A percentile compares a stretch with the other conserved stretches of the same genome.
phyloP scores from a whole-genome alignment of 2,329 filamentous ascomycete species.

The Paracoccidioides lutzii region DNA sequence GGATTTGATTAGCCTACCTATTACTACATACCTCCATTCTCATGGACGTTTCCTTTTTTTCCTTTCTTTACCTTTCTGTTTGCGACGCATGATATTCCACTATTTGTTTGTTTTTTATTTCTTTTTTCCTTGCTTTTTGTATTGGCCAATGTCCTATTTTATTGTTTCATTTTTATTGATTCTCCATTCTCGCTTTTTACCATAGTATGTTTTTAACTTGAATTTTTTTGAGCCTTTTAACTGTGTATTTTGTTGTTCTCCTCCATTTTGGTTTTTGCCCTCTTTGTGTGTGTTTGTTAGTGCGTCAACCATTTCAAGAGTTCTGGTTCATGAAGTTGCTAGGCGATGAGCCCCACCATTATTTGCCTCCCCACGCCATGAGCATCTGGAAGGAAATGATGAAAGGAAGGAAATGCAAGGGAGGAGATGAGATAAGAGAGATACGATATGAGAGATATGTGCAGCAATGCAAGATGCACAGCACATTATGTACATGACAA shows the following conservation, averaged over 20 bases:
- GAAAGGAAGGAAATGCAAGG: not conserved
- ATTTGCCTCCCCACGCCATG: not conserved
- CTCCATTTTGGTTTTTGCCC: slow-evolving; percentile 4
- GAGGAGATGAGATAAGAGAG: not conserved
- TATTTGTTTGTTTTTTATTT: slow-evolving; percentile 3
- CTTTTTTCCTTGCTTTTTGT: not conserved
- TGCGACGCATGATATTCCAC: not conserved
- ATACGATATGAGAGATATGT: not conserved
- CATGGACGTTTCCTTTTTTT: not conserved
- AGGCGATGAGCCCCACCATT: not conserved
- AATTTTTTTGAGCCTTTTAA: not conserved
- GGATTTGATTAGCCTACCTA: not conserved
- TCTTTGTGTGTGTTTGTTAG: not conserved
- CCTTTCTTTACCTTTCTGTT: not conserved
- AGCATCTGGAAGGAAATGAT: not conserved
- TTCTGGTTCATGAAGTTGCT: not conserved
- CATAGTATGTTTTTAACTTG: slow-evolving; percentile 1
- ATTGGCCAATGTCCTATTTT: not conserved
- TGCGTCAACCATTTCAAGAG: no score
- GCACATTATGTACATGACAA: not conserved
- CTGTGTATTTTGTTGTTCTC: not conserved
- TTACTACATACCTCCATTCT: slow-evolving; percentile 5
- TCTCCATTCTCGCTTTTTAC: not conserved
- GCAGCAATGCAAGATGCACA: no score
- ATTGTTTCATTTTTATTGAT: not conserved